Evolutionary conservation across 345 rosid genomes (phyloP), one percentile per base, ranked within the genome.

Genomic region (Populus davidiana): DNA sequence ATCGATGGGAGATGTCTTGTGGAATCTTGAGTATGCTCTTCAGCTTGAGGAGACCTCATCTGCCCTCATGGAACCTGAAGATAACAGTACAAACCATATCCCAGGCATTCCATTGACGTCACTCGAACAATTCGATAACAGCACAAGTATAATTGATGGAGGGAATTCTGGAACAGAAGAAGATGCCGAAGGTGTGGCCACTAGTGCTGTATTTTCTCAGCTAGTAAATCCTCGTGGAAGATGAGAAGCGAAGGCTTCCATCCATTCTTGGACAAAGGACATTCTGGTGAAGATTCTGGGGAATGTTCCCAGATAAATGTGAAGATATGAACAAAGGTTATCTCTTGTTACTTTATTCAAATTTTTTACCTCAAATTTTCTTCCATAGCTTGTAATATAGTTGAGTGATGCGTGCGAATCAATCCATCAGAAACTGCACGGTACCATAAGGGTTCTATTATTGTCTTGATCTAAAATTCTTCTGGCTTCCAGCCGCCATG

Each of bases 211-310:
- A 72, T 96, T 96, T 79, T 96, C 99, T 12, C 99, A 96, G 87
- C 93, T 96, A 49, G 98, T 96, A 56, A 93, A 96, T 85, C 99
- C 99, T 79, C 93, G 98, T 27, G 99, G 99, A 80, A 90, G 99
- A 80, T 96, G 79, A 85, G 79, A 47, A 68, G 54, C 41, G 69
- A 82, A 77, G 70, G 66, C 5, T 70, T 17, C 21, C 41, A 21
- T n/a, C 27, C 73, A 39, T 76, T 65, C 72, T 54, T 3, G 66
- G 67, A 67, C 80, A 33, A 66, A 13, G 61, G 75, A 67, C 52
- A 62, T 69, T 80, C 56, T 70, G 31, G 68, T 62, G 20, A 81
- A 68, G 16, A 33, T 71, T 70, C 82, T 38, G n/a, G 38, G 49
- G 8, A 79, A 75, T 61, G 66, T 75, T 72, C 56, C 71, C 52